phyloP scores from a whole-genome alignment of 2,329 filamentous ascomycete genomes.

The Colletotrichum musicola region DNA sequence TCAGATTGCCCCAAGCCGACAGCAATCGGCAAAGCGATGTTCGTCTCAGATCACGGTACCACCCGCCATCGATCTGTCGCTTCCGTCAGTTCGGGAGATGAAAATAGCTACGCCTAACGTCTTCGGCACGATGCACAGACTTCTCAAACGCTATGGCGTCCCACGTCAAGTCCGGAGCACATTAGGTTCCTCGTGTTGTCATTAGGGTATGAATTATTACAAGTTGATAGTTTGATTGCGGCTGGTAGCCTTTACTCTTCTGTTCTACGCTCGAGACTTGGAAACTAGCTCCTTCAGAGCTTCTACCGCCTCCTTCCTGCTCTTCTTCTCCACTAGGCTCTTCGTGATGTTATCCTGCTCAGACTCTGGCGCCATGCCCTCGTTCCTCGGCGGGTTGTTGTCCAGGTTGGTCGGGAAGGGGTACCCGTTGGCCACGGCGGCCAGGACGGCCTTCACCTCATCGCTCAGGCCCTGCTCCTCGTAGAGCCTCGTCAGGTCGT shows the following conservation, averaged over 20 bases:
- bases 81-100: too few species aligned
- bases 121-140: too few species aligned
- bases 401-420: conserved; percentile 74
- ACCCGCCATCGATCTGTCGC: too few species aligned
- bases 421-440: conserved; percentile 68
- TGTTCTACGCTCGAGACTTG: conserved; percentile 5
- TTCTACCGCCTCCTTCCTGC: conserved; percentile 53
- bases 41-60: too few species aligned
- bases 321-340: conserved; percentile 57
- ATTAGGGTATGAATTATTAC: background rate
- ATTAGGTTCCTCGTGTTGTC: background rate
- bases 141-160: too few species aligned
- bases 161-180: too few species aligned
- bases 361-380: conserved; percentile 71
- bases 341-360: conserved; percentile 65
- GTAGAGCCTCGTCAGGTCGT: conserved; percentile 49
- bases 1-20: too few species aligned
- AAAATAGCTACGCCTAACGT: too few species aligned
- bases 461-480: conserved; percentile 52
- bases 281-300: conserved; percentile 48
- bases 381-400: conserved; percentile 64
- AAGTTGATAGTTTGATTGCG: background rate
- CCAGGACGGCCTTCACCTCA: conserved; percentile 60
- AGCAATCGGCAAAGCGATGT: too few species aligned
- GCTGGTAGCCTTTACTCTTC: background rate